Conservation (phyloP, 345 rosid genomes). For the Eutrema japonicum region DNA sequence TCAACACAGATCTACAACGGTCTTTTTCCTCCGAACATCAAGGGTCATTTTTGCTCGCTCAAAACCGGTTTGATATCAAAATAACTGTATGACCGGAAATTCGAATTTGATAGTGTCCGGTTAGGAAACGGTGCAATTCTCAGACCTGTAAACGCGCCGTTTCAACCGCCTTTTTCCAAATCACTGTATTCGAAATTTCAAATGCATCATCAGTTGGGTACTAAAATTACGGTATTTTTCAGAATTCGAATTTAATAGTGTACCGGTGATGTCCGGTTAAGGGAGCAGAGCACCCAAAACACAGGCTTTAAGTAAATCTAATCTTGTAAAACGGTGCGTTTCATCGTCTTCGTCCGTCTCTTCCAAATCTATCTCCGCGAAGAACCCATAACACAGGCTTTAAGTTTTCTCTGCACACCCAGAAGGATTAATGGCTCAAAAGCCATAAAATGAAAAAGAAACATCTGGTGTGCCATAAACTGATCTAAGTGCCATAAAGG, state of each 20-base stretch:
- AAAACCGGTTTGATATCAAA: slow-evolving; percentile 30
- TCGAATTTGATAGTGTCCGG: slow-evolving; percentile 7
- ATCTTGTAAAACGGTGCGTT: background rate
- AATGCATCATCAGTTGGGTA: too few species aligned
- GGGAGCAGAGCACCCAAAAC: background rate
- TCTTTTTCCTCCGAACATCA: slow-evolving; percentile 35
- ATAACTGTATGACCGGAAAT: background rate
- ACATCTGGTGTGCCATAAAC: too few species aligned
- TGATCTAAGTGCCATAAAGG: too few species aligned
- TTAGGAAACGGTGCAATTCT: background rate
- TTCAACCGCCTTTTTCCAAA: too few species aligned
- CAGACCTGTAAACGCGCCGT: too few species aligned
- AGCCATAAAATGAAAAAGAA: too few species aligned
- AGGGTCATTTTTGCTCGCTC: slow-evolving; percentile 11
- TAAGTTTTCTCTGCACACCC: background rate
- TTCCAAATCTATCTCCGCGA: slow-evolving; percentile 14
- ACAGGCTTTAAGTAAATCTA: too few species aligned
- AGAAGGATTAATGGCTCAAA: too few species aligned
- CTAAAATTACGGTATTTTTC: background rate
- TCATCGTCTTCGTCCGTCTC: slow-evolving; percentile 40
- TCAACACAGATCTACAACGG: slow-evolving; percentile 48
- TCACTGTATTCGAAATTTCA: too few species aligned
- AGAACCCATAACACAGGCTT: slow-evolving; percentile 22
- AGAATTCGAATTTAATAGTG: background rate
- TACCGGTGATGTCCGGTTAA: background rate